These are phyloP conservation scores for Zygotorulaspora chibaensis DNA, from an alignment of 805 yeast species.

Conservation along the genomic window DNA sequence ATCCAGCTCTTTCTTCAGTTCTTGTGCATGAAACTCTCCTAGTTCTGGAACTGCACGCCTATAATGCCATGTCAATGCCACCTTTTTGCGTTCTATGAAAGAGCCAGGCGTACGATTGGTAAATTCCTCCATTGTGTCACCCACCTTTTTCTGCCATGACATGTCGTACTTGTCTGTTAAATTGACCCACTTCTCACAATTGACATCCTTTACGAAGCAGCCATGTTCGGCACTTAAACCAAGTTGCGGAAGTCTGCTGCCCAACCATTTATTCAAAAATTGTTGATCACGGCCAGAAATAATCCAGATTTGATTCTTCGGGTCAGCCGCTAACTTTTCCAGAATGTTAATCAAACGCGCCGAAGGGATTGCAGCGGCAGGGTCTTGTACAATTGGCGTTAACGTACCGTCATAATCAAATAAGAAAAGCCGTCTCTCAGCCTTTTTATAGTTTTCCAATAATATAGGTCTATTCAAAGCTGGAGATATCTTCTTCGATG, in stretches of 20 bases:
- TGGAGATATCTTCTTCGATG: constrained; percentile 57
- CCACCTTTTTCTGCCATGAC: constrained; percentile 90
- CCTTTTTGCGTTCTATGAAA: constrained; percentile 78
- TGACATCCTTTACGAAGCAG: constrained; percentile 80
- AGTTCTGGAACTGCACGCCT: constrained; percentile 90
- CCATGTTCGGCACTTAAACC: constrained; percentile 98
- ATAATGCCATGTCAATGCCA: constrained; percentile 97
- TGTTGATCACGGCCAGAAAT: constrained; percentile 93
- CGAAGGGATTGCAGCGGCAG: constrained; percentile 97
- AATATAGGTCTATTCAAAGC: constrained; percentile 70
- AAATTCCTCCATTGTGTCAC: constrained; percentile 63
- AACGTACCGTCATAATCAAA: constrained; percentile 98
- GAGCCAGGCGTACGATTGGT: constrained; percentile 92
- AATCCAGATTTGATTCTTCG: constrained; percentile 85
- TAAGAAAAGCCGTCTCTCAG: constrained; percentile 70
- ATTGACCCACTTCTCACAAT: constrained; percentile 69
- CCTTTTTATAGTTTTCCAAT: constrained; percentile 51
- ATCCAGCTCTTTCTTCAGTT: constrained; percentile 61
- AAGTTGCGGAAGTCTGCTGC: constrained; percentile 52
- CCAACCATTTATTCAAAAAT: constrained; percentile 86
- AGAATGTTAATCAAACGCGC: constrained; percentile 60
- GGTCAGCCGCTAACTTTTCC: constrained; percentile 61
- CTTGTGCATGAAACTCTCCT: constrained; percentile 80
- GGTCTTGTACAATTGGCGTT: constrained; percentile 94
- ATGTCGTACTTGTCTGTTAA: constrained; percentile 78